These are phyloP conservation scores for Taxawa tesnikishii DNA, from an alignment of 2,329 filamentous ascomycete genomes.

Conservation along the genomic window DNA sequence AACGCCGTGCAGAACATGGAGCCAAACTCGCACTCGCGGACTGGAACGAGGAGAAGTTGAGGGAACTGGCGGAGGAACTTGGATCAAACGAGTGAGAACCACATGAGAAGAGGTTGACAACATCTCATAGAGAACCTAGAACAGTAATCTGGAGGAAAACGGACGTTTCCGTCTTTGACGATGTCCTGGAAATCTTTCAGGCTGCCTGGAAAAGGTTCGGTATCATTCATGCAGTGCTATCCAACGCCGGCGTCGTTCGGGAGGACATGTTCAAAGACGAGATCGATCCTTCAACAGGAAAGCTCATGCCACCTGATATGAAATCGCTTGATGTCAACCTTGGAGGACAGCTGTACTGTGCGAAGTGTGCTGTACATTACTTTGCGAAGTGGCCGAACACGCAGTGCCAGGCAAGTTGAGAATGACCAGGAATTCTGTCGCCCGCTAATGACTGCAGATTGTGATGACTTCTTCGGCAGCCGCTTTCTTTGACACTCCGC, in stretches of 20 bases:
- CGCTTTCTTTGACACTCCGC: conserved; percentile 13
- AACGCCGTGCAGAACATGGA: not conserved
- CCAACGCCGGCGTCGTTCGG: conserved; percentile 30
- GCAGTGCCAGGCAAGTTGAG: no score
- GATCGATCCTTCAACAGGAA: conserved; percentile 1
- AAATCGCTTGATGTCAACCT: conserved; percentile 14
- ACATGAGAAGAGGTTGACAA: no score
- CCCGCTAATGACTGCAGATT: no score
- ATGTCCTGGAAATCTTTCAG: conserved; percentile 33
- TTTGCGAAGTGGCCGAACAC: conserved; percentile 9
- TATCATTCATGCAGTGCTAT: conserved; percentile 35
- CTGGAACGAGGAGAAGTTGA: not conserved
- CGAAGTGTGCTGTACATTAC: conserved; percentile 14
- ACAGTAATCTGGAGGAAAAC: not conserved
- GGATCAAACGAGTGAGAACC: not conserved
- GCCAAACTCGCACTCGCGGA: not conserved
- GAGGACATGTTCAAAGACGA: not conserved
- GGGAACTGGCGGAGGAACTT: not conserved
- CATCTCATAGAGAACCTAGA: not conserved
- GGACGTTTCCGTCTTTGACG: conserved; percentile 33
- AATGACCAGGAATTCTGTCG: no score
- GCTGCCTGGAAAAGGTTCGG: conserved; percentile 29
- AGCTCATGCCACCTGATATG: conserved; percentile 9
- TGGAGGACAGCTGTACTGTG: conserved; percentile 11
- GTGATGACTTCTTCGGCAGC: conserved; percentile 13